A percentile compares a stretch with the other conserved stretches of the same genome.
These are phyloP conservation scores for Mucor circinelloides DNA, from an alignment of 371 early-diverging fungal genomes.

Conservation along the genomic window DNA sequence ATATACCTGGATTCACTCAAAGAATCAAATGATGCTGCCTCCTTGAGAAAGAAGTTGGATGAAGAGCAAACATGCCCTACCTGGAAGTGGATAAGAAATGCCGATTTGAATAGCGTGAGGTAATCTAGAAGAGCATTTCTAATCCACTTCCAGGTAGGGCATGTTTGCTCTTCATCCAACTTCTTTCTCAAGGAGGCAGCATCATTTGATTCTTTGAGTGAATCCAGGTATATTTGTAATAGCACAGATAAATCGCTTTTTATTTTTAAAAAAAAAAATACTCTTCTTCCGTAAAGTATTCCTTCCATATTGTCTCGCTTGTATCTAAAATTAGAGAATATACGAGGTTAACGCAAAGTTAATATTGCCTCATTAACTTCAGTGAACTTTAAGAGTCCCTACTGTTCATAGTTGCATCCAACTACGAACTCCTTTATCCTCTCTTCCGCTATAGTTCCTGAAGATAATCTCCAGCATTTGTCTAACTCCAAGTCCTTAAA, in stretches of 20 bases:
- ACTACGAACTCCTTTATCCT: conserved; percentile 20
- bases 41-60: conserved; percentile 11
- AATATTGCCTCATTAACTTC: conserved; percentile 3
- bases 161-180: conserved; percentile 10
- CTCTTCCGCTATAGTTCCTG: conserved; percentile 17
- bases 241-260: conserved; percentile 8
- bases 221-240: conserved; percentile 10
- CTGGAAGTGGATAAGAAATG: conserved; percentile 23
- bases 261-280: conserved; percentile 15
- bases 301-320: conserved; percentile 13
- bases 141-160: conserved; percentile 22
- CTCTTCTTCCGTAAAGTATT: conserved; percentile 18
- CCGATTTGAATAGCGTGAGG: conserved; percentile 8
- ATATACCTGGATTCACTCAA: conserved; percentile 14
- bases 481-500: no score
- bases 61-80: conserved; percentile 15
- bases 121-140: conserved; percentile 16
- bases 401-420: conserved; percentile 22
- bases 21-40: conserved; percentile 6
- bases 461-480: conserved; percentile 20
- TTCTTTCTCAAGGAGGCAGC: conserved; percentile 10
- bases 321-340: conserved; percentile 25
- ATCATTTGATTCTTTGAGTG: conserved; percentile 15
- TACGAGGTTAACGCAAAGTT: conserved; percentile 21
- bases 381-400: conserved; percentile 16